Evolutionary conservation across 2,329 filamentous ascomycete genomes (phyloP), one percentile per base, ranked within the genome.

Genomic region (Rachicladosporium sp.): DNA sequence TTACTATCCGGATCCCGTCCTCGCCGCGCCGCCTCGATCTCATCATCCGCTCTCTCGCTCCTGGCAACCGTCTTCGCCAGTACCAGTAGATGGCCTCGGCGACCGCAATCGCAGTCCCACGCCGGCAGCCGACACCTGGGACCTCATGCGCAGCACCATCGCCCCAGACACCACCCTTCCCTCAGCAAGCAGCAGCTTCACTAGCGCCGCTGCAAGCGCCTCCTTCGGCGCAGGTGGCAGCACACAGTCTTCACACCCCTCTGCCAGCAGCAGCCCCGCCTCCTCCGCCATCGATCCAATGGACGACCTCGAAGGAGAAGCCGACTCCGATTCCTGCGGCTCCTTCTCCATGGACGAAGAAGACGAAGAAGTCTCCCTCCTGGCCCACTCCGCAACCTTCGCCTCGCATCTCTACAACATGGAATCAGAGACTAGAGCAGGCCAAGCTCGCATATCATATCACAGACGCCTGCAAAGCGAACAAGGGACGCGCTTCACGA

Each of bases 71-170:
- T 47, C 47, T 11, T 53, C 52, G 8, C 52, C 15, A 3, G 3
- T 19, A 19, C 15, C 52, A n/a, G 38, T 81, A 1, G 80, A 93
- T 59, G 86, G 86, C 3, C 71, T 94, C 10, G 87, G 86, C 30
- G 86, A 94, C 60, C 81, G 87, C 43, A 76, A 85, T 46, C 77
- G 86, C 50, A 93, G 86, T 58, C 64, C 85, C n/a, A 80, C 81
- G 1, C 80, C 81, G 4, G 65, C 67, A 37, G 64, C 63, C 33
- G 71, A 76, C 46, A 69, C 71, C 36, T 95, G 88, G 88, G 81
- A 89, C 43, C 85, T 79, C 3, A 76, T 95, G 38, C 67, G 87
- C 42, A 80, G 74, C 5, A 93, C 84, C 0, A 73, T 95, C 44
- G 80, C 82, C 0, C 84, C 85, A 1, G 87, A 94, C 57, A 78